A percentile compares a stretch with the other conserved stretches of the same genome.
These are phyloP conservation scores for Chiua virens DNA, from an alignment of 768 basidiomycete species.

Conservation along the genomic window DNA sequence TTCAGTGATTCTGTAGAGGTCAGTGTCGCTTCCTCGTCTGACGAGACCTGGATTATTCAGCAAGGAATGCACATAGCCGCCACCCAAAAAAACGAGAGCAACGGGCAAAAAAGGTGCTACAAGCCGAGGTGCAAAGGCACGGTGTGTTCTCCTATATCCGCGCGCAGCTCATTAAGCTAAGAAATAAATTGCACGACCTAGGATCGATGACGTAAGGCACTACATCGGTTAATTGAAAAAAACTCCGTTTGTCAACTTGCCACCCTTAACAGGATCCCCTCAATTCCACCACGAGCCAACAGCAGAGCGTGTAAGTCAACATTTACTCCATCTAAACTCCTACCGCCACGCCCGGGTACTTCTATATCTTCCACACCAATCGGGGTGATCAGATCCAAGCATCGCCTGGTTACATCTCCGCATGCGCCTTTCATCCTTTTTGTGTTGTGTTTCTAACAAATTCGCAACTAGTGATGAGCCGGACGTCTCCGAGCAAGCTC, in stretches of 20 bases:
- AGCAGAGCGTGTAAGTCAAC: conserved; percentile 32
- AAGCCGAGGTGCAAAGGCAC: conserved; percentile 21
- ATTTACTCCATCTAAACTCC: conserved; percentile 19
- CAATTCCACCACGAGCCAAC: conserved; percentile 22
- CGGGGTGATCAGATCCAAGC: conserved; percentile 24
- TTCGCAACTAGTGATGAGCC: conserved; percentile 51
- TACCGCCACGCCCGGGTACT: conserved; percentile 8
- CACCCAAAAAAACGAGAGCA: conserved; percentile 44
- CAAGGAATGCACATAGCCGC: conserved; percentile 21
- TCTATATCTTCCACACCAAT: conserved; percentile 13
- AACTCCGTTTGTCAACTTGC: conserved; percentile 10
- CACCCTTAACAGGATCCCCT: conserved; percentile 25
- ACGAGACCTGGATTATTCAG: neutral
- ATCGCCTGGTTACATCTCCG: conserved; percentile 31
- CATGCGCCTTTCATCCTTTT: conserved; percentile 63
- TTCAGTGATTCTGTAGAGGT: conserved; percentile 25
- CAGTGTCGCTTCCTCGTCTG: conserved; percentile 16
- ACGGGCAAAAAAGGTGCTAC: conserved; percentile 19
- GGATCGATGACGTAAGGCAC: conserved; percentile 34
- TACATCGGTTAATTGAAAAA: conserved; percentile 18
- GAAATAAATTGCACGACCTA: conserved; percentile 5
- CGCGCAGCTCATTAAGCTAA: too few species aligned
- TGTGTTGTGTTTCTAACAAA: conserved; percentile 64
- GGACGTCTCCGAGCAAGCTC: conserved; percentile 31
- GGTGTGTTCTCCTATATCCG: too few species aligned